phyloP scores from a whole-genome alignment of 805 yeast species.

The Naumovozyma castellii region DNA sequence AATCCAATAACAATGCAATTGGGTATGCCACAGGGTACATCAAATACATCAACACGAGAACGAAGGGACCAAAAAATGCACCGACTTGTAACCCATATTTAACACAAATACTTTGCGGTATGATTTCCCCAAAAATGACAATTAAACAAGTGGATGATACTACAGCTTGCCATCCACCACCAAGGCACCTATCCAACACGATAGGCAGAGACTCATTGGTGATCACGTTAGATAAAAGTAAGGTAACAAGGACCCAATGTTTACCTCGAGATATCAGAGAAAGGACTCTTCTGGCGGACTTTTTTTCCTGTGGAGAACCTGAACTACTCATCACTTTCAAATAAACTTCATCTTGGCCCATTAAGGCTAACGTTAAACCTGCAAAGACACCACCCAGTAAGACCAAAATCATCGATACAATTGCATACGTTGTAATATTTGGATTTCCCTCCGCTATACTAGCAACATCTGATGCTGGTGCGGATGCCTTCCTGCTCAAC shows the following conservation, averaged over 20 bases:
- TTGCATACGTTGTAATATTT: slow-evolving; percentile 30
- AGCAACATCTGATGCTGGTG: not conserved
- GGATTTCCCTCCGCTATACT: slow-evolving; percentile 29
- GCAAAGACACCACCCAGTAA: slow-evolving; percentile 85
- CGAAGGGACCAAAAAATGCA: slow-evolving; percentile 83
- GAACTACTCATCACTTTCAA: slow-evolving; percentile 79
- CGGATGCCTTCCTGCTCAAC: not conserved
- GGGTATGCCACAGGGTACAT: slow-evolving; percentile 94
- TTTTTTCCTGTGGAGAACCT: slow-evolving; percentile 67
- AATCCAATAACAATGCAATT: slow-evolving; percentile 69
- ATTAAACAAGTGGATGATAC: slow-evolving; percentile 86
- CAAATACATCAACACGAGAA: slow-evolving; percentile 69
- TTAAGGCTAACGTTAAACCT: slow-evolving; percentile 84
- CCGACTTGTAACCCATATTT: slow-evolving; percentile 89
- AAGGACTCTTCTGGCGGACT: slow-evolving; percentile 63
- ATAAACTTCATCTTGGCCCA: slow-evolving; percentile 97
- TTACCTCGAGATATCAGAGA: slow-evolving; percentile 69
- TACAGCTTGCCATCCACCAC: slow-evolving; percentile 97
- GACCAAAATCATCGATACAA: slow-evolving; percentile 52
- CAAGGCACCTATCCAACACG: slow-evolving; percentile 82
- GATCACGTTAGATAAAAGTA: slow-evolving; percentile 76
- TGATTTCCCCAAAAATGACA: slow-evolving; percentile 91
- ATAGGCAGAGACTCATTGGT: slow-evolving; percentile 93
- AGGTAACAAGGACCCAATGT: slow-evolving; percentile 92
- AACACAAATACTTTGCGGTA: slow-evolving; percentile 90